Base-by-base conservation (phyloP, 2,329 filamentous ascomycete species). In the Cyphellophora europaea region DNA sequence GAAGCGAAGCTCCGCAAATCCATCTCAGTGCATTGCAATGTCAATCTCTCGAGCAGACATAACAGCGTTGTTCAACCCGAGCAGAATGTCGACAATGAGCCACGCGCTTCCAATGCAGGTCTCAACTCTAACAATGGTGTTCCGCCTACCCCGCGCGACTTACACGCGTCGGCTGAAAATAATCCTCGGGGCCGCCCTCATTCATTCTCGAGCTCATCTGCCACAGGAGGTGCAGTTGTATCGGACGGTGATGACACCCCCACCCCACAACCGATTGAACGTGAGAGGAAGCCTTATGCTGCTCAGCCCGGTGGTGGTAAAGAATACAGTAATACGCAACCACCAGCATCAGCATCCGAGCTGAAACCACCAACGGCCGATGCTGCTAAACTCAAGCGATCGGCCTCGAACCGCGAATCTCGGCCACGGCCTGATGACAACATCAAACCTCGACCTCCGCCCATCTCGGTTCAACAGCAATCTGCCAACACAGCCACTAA, bases 271-370 rank as follows among this genome's bases (percentile, higher is more conserved):
- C 72, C 72, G 2, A 71, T 81, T 30, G 78, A 82, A 49, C 71
- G 78, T 5, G 72, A 81, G 48, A 63, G 78, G 23, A 74, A 81
- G 41, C 78, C 78, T 0, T 82, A 82, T 48, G 62, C 58, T 16
- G 71, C 69, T 1, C 68, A 71, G 15, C 73, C 74, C 11, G 75
- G 75, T 6, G 62, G 58, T 16, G 77, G 75, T 5, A 80, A 77
- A 51, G 53, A 63, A 3, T 71, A 77, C 40, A 63, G 67, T 11
- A 64, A 65, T 12, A 37, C 38, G 17, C 34, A 27, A 19, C 11
- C 19, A 13, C n/a, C n/a, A n/a, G n/a, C n/a, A 32, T 25, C 23
- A 10, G 28, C 28, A 31, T 19, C 33, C 6, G 43, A 43, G 11
- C 15, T 14, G 17, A 41, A 33, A 25, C 31, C 37, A 32, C 21